Evolutionary conservation across 1,284 basidiomycete genomes (phyloP).

Genomic region (Tilletiopsis washingtonensis): DNA sequence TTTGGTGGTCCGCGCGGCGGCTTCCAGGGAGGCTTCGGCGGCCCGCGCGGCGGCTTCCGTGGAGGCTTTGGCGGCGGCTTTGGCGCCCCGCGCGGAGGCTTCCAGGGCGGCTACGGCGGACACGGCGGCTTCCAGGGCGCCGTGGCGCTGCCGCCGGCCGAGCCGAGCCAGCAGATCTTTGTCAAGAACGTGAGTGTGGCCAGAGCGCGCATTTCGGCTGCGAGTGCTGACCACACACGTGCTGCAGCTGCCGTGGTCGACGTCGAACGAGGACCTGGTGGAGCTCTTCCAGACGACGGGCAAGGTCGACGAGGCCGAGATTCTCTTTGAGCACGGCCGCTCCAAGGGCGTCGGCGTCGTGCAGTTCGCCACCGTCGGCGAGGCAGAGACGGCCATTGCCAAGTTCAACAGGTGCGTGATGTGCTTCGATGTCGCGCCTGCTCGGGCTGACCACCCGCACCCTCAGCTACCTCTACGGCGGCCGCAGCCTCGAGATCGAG

Average conservation of each 20-base stretch:
- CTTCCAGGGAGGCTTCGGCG: slow-evolving; percentile 54
- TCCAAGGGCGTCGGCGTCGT: slow-evolving; percentile 92
- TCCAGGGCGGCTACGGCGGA: slow-evolving; percentile 52
- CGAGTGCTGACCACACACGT: not conserved
- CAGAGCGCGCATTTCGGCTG: not conserved
- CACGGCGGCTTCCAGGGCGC: slow-evolving; percentile 66
- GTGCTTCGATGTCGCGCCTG: not conserved
- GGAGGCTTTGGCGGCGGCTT: slow-evolving; percentile 52
- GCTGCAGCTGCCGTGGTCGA: slow-evolving; percentile 75
- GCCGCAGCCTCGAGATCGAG: slow-evolving; percentile 29
- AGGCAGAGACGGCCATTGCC: slow-evolving; percentile 82
- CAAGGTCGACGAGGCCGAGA: slow-evolving; percentile 85
- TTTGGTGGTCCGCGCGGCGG: slow-evolving; percentile 31
- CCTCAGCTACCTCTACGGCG: slow-evolving; percentile 35
- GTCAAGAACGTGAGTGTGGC: slow-evolving; percentile 65
- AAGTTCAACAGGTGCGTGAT: slow-evolving; percentile 23
- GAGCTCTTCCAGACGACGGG: slow-evolving; percentile 97
- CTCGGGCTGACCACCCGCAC: not conserved
- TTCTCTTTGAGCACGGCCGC: slow-evolving; percentile 78
- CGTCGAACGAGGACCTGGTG: slow-evolving; percentile 95
- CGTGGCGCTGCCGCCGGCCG: slow-evolving; percentile 53
- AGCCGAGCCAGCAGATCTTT: slow-evolving; percentile 92
- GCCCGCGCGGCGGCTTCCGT: slow-evolving; percentile 55
- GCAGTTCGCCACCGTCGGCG: slow-evolving; percentile 76
- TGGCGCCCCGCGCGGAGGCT: slow-evolving; percentile 58